Conservation (phyloP, 441 rosid genomes). For the Pelargonium australe region DNA sequence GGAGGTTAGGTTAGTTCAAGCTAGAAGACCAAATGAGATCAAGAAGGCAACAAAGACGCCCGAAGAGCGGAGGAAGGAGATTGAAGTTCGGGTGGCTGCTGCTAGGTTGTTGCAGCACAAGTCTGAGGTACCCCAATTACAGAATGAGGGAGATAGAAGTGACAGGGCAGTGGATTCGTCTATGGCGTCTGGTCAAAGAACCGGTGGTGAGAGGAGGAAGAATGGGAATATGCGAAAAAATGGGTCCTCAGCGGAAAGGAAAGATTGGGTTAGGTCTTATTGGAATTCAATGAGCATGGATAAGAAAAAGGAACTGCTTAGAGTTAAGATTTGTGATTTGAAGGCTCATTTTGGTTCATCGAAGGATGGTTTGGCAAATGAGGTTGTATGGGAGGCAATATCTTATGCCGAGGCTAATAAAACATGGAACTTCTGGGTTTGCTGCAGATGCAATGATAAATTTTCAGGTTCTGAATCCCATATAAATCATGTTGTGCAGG, state of each 20-base stretch:
- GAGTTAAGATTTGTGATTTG: constrained; percentile 49
- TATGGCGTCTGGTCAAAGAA: constrained; percentile 43
- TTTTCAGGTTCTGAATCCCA: constrained; percentile 56
- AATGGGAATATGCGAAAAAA: constrained; percentile 45
- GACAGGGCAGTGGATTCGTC: constrained; percentile 41
- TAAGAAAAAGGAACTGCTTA: constrained; percentile 55
- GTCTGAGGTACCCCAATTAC: constrained; percentile 37
- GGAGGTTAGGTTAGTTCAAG: constrained; percentile 62
- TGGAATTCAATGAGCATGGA: constrained; percentile 64
- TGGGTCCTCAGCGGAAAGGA: constrained; percentile 53
- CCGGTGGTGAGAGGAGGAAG: constrained; percentile 54
- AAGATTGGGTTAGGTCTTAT: constrained; percentile 50
- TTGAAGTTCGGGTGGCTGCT: constrained; percentile 96
- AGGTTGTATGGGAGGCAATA: constrained; percentile 57
- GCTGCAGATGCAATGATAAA: constrained; percentile 58
- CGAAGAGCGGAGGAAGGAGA: constrained; percentile 85
- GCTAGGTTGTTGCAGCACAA: constrained; percentile 78
- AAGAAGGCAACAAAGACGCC: constrained; percentile 83
- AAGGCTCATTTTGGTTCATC: constrained; percentile 48
- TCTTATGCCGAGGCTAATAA: constrained; percentile 47
- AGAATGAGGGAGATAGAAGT: constrained; percentile 34
- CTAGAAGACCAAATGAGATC: constrained; percentile 84
- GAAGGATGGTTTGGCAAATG: constrained; percentile 52
- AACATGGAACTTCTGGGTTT: constrained; percentile 77
- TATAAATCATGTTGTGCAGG: constrained; percentile 70